phyloP scores from a whole-genome alignment of 164 flowering plant genomes.

The Warburgia ugandensis region DNA sequence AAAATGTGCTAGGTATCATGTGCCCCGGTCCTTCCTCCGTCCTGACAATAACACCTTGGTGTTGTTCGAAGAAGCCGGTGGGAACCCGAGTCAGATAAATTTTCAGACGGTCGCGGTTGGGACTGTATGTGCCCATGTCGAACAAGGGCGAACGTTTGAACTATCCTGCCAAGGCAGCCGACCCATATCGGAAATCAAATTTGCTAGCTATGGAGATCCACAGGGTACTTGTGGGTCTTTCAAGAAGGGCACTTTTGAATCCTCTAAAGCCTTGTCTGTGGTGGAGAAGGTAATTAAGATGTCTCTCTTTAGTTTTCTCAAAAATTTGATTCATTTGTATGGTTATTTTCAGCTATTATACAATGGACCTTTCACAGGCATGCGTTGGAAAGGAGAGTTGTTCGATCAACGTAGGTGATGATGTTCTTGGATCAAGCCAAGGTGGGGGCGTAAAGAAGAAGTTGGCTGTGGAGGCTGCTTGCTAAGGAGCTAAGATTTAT shows the following conservation, averaged over 20 bases:
- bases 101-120: conserved; percentile 38
- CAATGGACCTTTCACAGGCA: too few species aligned
- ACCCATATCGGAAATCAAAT: conserved; percentile 32
- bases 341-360: too few species aligned
- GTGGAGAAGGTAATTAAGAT: conserved; percentile 17
- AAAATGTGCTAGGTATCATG: conserved; percentile 42
- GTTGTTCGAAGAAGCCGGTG: conserved; percentile 65
- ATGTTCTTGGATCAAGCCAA: conserved; percentile 24
- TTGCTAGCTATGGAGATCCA: conserved; percentile 53
- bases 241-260: conserved; percentile 28
- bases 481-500: too few species aligned
- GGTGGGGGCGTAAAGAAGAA: conserved; percentile 21
- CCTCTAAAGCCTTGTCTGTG: conserved; percentile 6
- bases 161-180: conserved; percentile 35
- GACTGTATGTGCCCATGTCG: conserved; percentile 28
- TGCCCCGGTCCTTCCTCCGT: conserved; percentile 42
- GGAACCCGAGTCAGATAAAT: conserved; percentile 35
- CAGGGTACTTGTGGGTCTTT: conserved; percentile 46
- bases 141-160: conserved; percentile 29
- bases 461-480: conserved; percentile 41
- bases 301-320: neutral
- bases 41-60: conserved; percentile 34
- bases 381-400: conserved; percentile 50
- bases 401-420: conserved; percentile 22
- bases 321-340: too few species aligned